Evolutionary conservation across 2,329 filamentous ascomycete species (phyloP).

Genomic region (Tolypocladium capitatum): DNA sequence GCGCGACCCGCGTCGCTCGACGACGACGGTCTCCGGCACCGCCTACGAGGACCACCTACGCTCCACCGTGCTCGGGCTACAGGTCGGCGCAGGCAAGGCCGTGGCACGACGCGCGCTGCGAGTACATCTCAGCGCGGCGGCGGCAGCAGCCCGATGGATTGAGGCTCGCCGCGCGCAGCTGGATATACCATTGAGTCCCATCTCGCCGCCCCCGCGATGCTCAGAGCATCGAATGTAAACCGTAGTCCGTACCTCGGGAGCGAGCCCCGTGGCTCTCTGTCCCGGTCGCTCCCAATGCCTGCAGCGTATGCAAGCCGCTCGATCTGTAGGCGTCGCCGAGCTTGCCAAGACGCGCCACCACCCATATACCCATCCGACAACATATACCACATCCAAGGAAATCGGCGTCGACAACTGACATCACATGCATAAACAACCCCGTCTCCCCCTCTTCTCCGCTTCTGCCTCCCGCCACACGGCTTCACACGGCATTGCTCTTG

Average conservation of each 20-base stretch:
- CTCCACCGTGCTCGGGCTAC: background rate
- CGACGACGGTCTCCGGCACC: background rate
- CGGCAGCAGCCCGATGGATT: background rate
- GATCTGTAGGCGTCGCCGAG: background rate
- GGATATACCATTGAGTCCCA: background rate
- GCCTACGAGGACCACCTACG: background rate
- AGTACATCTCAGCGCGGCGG: conserved; percentile 1
- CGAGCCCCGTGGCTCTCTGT: background rate
- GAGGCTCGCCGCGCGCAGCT: background rate
- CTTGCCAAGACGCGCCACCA: background rate
- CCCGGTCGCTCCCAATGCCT: background rate
- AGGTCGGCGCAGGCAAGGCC: background rate
- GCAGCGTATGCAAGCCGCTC: background rate
- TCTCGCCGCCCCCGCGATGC: background rate
- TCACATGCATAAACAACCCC: background rate
- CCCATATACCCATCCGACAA: background rate
- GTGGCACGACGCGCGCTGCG: background rate
- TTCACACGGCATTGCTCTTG: conserved; percentile 48
- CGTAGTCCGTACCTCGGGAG: background rate
- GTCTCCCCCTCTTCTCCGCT: background rate
- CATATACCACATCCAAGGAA: background rate
- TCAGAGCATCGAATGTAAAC: too few species aligned
- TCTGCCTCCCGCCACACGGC: background rate
- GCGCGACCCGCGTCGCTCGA: too few species aligned
- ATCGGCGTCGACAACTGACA: background rate